Evolutionary conservation across 768 basidiomycete genomes (phyloP), one percentile per base, ranked within the genome.

Genomic region (Auriscalpium microsporum): DNA sequence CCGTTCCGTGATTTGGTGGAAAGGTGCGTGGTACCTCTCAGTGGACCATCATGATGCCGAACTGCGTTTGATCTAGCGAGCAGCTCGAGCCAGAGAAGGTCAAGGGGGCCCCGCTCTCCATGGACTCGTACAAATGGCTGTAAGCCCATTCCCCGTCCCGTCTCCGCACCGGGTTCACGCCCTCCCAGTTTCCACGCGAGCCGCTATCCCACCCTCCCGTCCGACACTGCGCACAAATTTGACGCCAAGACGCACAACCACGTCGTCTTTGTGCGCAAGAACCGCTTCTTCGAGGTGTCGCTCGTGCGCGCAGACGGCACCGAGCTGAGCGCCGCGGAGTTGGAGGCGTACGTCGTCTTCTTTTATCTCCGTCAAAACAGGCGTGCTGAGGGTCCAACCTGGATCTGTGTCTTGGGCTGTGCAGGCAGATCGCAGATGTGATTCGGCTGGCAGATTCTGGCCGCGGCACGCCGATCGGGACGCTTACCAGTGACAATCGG

Each of bases 81-180:
- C 74, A 78, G 47, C 78, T 98, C 21, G 91, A 92, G 68, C 94
- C 95, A 1, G 95, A 99, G 64, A 93, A 82, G 69, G 79, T 87
- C 21, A 79, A 80, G 54, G 84, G 80, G 21, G 74, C 74, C 14
- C 93, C 96, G 2, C 75, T 98, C 8, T 87, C 87, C 70, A 96
- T 95, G 91, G 76, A 75, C 0, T 91, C 91, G n/a, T 96, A 95
- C 79, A 86, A 93, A 68, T 95, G 93, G 86, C 77, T 98, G 77
- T 86, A 62, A 70, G 84, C 71, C 16, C 17, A 28, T 21, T 46
- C 37, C 2, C 10, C 11, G 19, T 8, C 48, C 13, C 7, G 1
- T 28, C 8, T 28, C 17, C 8, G 36, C 2, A 19, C 11, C 38
- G 16, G 11, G 14, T 48, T 21, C 35, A 35, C 54, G 37, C 11